Conservation (phyloP, 495 filamentous ascomycete species). For the Aspergillus taichungensis region DNA sequence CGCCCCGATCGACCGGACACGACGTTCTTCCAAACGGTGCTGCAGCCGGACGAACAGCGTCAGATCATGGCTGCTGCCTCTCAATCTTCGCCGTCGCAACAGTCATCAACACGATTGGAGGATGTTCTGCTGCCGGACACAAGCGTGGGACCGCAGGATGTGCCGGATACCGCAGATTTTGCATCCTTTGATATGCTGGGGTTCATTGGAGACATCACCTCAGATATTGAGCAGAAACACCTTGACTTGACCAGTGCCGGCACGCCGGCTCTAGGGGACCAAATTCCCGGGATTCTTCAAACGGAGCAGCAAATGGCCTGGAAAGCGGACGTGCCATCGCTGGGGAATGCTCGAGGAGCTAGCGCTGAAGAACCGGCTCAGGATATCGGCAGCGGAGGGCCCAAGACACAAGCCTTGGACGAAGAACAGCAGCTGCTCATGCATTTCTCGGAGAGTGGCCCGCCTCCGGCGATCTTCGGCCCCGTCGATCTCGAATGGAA, state of each 20-base stretch:
- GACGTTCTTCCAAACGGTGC: constrained; percentile 29
- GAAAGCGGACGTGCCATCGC: constrained; percentile 11
- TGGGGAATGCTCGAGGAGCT: constrained; percentile 4
- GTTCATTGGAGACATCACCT: constrained; percentile 33
- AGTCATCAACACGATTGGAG: too few species aligned
- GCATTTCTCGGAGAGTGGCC: constrained; percentile 24
- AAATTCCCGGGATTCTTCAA: background rate
- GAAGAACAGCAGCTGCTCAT: constrained; percentile 25
- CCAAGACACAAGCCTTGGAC: constrained; percentile 16
- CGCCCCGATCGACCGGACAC: constrained; percentile 11
- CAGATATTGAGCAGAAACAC: constrained; percentile 33
- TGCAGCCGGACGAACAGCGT: constrained; percentile 20
- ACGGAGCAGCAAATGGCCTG: constrained; percentile 3
- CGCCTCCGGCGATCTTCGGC: constrained; percentile 30
- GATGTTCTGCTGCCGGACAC: too few species aligned
- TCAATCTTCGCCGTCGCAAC: too few species aligned
- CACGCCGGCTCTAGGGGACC: constrained; percentile 7
- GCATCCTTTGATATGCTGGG: constrained; percentile 31
- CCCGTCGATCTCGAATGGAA: constrained; percentile 29
- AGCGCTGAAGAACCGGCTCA: constrained; percentile 7
- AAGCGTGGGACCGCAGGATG: too few species aligned
- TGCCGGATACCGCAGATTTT: constrained; percentile 1
- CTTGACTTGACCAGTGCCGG: constrained; percentile 23
- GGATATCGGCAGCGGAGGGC: background rate
- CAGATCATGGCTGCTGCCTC: background rate